Conservation (phyloP, 1,284 basidiomycete species). For the Agaricales sp. region DNA sequence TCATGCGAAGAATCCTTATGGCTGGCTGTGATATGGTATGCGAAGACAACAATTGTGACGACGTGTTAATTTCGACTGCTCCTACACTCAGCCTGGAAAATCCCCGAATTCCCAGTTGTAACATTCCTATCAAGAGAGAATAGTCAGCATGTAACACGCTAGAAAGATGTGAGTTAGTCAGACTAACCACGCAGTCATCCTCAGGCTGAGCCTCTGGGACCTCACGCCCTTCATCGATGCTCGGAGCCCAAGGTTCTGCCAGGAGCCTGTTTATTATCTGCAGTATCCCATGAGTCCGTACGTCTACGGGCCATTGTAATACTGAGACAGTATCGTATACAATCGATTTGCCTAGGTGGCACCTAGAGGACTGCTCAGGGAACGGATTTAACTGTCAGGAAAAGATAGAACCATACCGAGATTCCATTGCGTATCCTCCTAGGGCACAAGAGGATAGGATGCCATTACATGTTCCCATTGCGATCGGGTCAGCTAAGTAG, state of each 20-base stretch:
- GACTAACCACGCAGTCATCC: slow-evolving; percentile 54
- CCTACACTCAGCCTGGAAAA: slow-evolving; percentile 22
- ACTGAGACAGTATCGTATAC: slow-evolving; percentile 87
- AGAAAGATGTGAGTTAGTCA: slow-evolving; percentile 15
- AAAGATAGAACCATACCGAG: slow-evolving; percentile 30
- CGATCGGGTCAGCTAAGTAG: slow-evolving; percentile 72
- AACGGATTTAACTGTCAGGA: slow-evolving; percentile 16
- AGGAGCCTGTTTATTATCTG: slow-evolving; percentile 74
- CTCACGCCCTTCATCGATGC: slow-evolving; percentile 43
- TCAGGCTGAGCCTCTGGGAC: slow-evolving; percentile 43
- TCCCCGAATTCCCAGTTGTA: slow-evolving; percentile 66
- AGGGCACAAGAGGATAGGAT: slow-evolving; percentile 62
- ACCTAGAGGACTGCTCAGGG: slow-evolving; percentile 30
- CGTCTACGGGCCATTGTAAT: slow-evolving; percentile 74
- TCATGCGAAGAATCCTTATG: too few relatives aligned
- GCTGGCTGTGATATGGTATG: too few relatives aligned
- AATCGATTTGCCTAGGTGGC: slow-evolving; percentile 78
- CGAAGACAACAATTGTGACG: too few relatives aligned
- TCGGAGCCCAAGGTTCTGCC: slow-evolving; percentile 64
- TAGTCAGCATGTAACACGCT: background rate
- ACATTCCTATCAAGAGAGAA: too few relatives aligned
- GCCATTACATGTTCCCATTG: slow-evolving; percentile 78
- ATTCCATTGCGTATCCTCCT: slow-evolving; percentile 74
- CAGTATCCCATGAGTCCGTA: slow-evolving; percentile 80
- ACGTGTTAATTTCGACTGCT: too few relatives aligned